Conservation (phyloP, 139 green algal genomes). For the Penium margaritaceum region DNA sequence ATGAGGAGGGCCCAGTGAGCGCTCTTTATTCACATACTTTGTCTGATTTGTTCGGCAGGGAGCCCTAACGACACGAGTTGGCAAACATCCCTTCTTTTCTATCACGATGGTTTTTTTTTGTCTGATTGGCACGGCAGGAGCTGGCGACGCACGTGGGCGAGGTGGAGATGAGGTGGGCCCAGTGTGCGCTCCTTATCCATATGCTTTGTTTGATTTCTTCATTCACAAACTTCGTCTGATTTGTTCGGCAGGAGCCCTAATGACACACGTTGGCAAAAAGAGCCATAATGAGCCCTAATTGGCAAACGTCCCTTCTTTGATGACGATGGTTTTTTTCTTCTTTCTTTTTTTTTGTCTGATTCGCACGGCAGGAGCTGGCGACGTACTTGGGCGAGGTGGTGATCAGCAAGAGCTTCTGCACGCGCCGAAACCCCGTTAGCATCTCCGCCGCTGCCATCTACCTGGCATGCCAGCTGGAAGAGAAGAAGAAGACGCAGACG, state of each 20-base stretch:
- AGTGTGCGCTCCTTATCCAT: no score
- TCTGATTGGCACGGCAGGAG: conserved; percentile 4
- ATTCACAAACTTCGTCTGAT: no score
- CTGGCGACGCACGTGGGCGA: conserved; percentile 37
- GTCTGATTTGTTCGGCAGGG: no score
- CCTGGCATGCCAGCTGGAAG: conserved; percentile 30
- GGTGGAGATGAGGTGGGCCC: conserved; percentile 18
- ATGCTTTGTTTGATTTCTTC: no score
- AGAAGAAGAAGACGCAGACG: conserved; percentile 26
- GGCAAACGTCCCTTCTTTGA: no score
- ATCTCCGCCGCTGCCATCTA: conserved; percentile 36
- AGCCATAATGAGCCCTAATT: no score
- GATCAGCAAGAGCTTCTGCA: conserved; percentile 30
- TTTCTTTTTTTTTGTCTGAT: no score
- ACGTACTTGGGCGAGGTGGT: conserved; percentile 35
- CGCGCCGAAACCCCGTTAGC: conserved; percentile 35
- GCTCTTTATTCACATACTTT: not conserved
- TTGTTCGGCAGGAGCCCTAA: no score
- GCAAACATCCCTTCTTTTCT: not conserved
- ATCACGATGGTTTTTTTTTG: not conserved
- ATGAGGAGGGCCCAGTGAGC: not conserved
- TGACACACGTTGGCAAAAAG: no score
- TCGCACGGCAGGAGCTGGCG: conserved; percentile 26
- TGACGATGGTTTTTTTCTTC: not conserved
- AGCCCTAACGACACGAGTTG: no score